phyloP scores from a whole-genome alignment of 139 green algal species.

The Haematococcus lacustris region DNA sequence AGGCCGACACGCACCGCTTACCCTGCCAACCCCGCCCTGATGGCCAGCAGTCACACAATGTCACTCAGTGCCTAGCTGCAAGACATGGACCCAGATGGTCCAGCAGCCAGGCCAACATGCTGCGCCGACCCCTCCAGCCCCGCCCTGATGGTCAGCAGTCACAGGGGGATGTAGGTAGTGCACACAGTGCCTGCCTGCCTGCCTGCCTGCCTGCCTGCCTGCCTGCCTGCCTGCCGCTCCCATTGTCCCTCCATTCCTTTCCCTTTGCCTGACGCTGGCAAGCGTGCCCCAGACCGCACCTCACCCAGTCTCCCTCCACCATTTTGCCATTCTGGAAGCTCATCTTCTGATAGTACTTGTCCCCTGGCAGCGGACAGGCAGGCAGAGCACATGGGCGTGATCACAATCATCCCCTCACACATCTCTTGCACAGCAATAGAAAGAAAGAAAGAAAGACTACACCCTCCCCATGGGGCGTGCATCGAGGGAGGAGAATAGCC shows the following conservation, averaged over 20 bases:
- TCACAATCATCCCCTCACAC: too few species aligned
- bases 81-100: too few species aligned
- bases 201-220: too few species aligned
- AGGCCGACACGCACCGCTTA: background rate
- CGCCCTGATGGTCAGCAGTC: background rate
- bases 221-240: too few species aligned
- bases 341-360: constrained; percentile 48
- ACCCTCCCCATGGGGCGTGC: too few species aligned
- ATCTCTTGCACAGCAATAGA: too few species aligned
- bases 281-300: constrained; percentile 29
- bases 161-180: background rate
- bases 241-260: too few species aligned
- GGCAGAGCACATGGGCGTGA: too few species aligned
- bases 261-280: background rate
- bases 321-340: constrained; percentile 38
- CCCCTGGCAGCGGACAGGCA: too few species aligned
- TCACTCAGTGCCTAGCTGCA: too few species aligned
- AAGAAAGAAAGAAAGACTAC: too few species aligned
- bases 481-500: too few species aligned
- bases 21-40: background rate
- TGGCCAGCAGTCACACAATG: background rate
- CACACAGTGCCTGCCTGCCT: background rate
- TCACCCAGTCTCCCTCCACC: constrained; percentile 36
- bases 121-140: background rate
- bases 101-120: background rate